Base-by-base conservation (phyloP, 2,329 filamentous ascomycete genomes). In the Colletotrichum eremochloae region DNA sequence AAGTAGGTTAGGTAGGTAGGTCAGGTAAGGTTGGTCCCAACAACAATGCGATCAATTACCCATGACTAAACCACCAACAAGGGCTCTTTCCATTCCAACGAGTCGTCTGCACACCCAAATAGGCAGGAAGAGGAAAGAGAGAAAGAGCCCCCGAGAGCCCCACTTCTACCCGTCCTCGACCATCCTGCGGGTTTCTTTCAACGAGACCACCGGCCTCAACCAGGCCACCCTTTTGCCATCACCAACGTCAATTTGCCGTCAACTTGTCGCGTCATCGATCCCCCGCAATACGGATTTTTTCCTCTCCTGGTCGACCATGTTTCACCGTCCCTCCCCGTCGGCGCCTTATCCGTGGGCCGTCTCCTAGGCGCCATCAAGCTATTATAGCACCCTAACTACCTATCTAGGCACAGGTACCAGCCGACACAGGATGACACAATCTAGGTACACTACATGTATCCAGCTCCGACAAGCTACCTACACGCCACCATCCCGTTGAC, bases 191-290 rank as follows among this genome's bases (percentile, higher is more conserved):
- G 44, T 56, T 67, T 46, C 46, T 52, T 64, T 29, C 50, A 46
- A 53, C 50, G 18, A 50, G 29, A 72, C 61, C 58, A 69, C 18
- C n/a, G 40, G 36, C 48, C 36, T 42, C 20, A 61, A 46, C 63
- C n/a, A 40, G 63, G 33, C 56, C 63, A 36, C 29, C 15, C 33
- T 38, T n/a, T 20, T 58, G 36, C 42, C 48, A 20, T 33, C 53
- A 11, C 50, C 52, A 18, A 11, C 12, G 2, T 18, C 12, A 6
- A 12, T n/a, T 29, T n/a, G 15, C 7, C n/a, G 29, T 9, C 12
- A 6, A 12, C 36, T 29, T n/a, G 15, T 12, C n/a, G 29, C 33
- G 14, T 50, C 46, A 14, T 33, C n/a, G 6, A 2, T 1, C 8
- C 20, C 55, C 50, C 5, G 5, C 12, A 24, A 15, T 48, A 5